These are phyloP conservation scores for Puya raimondii DNA, from an alignment of 176 grass and related monocot genomes.

Conservation along the genomic window DNA sequence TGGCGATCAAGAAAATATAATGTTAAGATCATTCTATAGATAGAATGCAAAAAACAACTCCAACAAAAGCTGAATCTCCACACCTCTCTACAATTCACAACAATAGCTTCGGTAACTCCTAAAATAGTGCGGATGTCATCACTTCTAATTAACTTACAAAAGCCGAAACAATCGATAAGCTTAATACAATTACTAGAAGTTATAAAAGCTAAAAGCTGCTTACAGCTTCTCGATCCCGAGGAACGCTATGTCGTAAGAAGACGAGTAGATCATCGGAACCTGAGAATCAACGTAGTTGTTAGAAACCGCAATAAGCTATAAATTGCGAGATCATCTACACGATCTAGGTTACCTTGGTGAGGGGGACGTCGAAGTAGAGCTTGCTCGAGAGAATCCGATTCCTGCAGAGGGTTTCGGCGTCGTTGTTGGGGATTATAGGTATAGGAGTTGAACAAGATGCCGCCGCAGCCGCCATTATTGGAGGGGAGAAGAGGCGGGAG, in stretches of 20 bases:
- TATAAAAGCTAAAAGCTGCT: conserved; percentile 7
- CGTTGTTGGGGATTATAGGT: neutral
- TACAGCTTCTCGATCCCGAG: conserved; percentile 88
- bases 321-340: neutral
- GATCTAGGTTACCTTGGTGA: conserved; percentile 41
- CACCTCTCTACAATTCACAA: neutral
- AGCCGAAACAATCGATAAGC: neutral
- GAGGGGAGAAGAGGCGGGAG: neutral
- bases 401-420: conserved; percentile 29
- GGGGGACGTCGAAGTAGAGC: conserved; percentile 76
- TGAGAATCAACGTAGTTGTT: neutral
- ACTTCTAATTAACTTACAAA: neutral
- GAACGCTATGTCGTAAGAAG: conserved; percentile 77
- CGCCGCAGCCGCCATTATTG: conserved; percentile 29
- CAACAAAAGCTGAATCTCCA: neutral
- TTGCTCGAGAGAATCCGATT: conserved; percentile 85
- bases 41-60: neutral
- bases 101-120: neutral
- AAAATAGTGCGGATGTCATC: neutral
- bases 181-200: neutral
- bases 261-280: conserved; percentile 73
- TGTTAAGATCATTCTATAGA: neutral
- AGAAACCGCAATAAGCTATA: neutral
- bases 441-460: conserved; percentile 17
- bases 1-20: too few relatives aligned